Conservation (phyloP, 805 yeast genomes). For the Candida broadrunensis region DNA sequence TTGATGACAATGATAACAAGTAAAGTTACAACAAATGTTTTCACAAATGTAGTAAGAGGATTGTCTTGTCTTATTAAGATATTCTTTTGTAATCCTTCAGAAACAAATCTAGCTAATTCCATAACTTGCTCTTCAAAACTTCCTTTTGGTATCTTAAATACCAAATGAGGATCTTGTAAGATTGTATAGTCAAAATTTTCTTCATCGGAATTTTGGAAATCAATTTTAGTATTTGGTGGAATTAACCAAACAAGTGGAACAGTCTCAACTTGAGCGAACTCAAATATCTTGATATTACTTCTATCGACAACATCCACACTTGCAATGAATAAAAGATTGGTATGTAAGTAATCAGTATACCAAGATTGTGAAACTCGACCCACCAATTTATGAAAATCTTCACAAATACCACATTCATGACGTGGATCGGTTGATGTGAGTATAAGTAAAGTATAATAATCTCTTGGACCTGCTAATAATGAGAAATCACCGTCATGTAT, state of each 20-base stretch:
- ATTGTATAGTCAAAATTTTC: slow-evolving; percentile 16
- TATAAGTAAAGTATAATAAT: slow-evolving; percentile 49
- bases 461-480: slow-evolving; percentile 46
- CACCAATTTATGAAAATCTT: slow-evolving; percentile 38
- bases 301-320: slow-evolving; percentile 47
- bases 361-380: slow-evolving; percentile 43
- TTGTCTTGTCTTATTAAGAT: slow-evolving; percentile 42
- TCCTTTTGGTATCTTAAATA: slow-evolving; percentile 36
- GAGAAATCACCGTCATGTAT: slow-evolving; percentile 40
- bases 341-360: slow-evolving; percentile 39
- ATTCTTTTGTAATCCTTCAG: slow-evolving; percentile 41
- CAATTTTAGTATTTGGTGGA: slow-evolving; percentile 43
- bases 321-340: slow-evolving; percentile 43
- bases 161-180: slow-evolving; percentile 26
- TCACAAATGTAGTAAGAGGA: slow-evolving; percentile 38
- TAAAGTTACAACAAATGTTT: slow-evolving; percentile 47
- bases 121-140: slow-evolving; percentile 34
- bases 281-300: slow-evolving; percentile 40
- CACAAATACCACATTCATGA: slow-evolving; percentile 49
- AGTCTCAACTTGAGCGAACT: slow-evolving; percentile 39
- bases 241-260: slow-evolving; percentile 70
- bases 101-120: slow-evolving; percentile 53
- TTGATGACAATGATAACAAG: slow-evolving; percentile 44
- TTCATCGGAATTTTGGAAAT: slow-evolving; percentile 14
- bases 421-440: slow-evolving; percentile 47